These are phyloP conservation scores for Ophiostoma sp. DNA, from an alignment of 2,329 filamentous ascomycete species.

Conservation along the genomic window DNA sequence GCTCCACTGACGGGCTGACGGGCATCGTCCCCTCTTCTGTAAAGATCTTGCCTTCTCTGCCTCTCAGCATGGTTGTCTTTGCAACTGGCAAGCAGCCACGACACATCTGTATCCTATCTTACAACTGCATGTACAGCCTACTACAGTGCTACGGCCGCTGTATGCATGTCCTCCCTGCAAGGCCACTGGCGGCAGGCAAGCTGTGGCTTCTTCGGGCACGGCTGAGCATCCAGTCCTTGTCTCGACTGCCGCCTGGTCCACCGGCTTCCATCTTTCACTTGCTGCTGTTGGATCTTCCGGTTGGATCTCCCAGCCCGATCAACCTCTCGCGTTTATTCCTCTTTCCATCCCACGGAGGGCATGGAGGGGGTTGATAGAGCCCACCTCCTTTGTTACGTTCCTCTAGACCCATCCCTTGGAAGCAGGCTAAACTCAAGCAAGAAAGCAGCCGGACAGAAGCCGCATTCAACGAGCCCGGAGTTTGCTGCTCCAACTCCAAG, in stretches of 20 bases:
- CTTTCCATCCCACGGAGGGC: neutral
- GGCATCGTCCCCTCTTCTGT: neutral
- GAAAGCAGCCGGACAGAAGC: constrained; percentile 7
- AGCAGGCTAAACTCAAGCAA: constrained; percentile 10
- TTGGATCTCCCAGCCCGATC: neutral
- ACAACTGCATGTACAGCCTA: neutral
- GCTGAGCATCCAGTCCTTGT: neutral
- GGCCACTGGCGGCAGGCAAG: neutral
- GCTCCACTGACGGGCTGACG: neutral
- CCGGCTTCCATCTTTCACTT: neutral
- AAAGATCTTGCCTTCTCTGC: neutral
- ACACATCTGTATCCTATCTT: too few relatives aligned
- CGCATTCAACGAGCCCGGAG: too few relatives aligned
- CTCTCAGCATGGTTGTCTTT: too few relatives aligned
- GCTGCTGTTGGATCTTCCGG: neutral
- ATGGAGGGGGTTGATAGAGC: constrained; percentile 3
- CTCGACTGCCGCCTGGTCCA: neutral
- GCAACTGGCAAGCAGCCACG: too few relatives aligned
- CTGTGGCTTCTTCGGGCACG: neutral
- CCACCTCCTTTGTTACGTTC: neutral
- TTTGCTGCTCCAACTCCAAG: neutral
- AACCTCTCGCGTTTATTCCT: neutral
- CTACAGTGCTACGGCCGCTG: neutral
- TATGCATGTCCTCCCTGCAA: neutral
- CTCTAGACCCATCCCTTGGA: constrained; percentile 11